Evolutionary conservation across 2,329 filamentous ascomycete genomes (phyloP).

Genomic region (Penicillium sp.): DNA sequence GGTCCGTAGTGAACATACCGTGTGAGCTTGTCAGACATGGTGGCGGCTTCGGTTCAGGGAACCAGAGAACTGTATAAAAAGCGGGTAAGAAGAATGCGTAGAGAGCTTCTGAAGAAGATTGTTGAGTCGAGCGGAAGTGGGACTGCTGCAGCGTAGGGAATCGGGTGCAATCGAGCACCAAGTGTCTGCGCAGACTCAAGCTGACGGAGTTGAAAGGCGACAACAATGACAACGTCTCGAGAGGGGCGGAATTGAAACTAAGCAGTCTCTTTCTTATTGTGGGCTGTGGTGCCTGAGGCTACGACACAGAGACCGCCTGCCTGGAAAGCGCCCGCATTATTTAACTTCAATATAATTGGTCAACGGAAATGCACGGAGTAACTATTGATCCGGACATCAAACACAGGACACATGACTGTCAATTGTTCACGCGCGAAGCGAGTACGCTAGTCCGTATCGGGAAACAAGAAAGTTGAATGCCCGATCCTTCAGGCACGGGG

Average conservation of each 20-base stretch:
- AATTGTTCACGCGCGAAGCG: constrained; percentile 17
- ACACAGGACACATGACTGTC: constrained; percentile 13
- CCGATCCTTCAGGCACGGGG: constrained; percentile 30
- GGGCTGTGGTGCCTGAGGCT: constrained; percentile 27
- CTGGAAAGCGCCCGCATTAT: constrained; percentile 17
- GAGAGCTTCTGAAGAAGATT: not conserved
- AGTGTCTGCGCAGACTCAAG: constrained; percentile 23
- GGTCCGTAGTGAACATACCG: constrained; percentile 61
- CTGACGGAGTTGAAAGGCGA: constrained; percentile 10
- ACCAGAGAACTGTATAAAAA: constrained; percentile 15
- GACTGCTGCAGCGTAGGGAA: constrained; percentile 9
- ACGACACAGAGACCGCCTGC: constrained; percentile 5
- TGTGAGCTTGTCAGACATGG: constrained; percentile 91
- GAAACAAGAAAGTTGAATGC: constrained; percentile 14
- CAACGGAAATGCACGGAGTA: not conserved
- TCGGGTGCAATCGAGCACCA: constrained; percentile 21
- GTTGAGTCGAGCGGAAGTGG: not conserved
- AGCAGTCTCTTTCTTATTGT: constrained; percentile 25
- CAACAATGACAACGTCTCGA: constrained; percentile 17
- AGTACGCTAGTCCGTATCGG: constrained; percentile 17
- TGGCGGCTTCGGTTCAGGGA: constrained; percentile 36
- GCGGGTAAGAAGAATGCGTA: constrained; percentile 13
- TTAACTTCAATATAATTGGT: constrained; percentile 23
- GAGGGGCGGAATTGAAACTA: constrained; percentile 21
- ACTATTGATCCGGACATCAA: constrained; percentile 1